Evolutionary conservation across 2,329 filamentous ascomycete genomes (phyloP).

Genomic region (Ceratocystis eucalypticola): DNA sequence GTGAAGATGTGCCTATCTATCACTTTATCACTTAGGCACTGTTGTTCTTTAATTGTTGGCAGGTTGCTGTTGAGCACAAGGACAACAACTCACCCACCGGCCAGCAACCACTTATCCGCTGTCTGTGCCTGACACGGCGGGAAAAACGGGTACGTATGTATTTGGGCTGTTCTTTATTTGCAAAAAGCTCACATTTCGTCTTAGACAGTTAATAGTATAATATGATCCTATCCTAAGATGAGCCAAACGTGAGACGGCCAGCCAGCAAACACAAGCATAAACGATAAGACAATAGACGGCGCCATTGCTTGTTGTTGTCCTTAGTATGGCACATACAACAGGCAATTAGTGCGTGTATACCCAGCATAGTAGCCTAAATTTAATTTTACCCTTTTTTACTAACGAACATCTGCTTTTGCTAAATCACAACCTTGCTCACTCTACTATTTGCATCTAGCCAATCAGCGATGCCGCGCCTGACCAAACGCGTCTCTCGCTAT

Average conservation of each 20-base stretch:
- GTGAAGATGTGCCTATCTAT: not conserved
- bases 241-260: not conserved
- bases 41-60: not conserved
- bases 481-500: not conserved
- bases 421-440: not conserved
- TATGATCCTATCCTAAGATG: not conserved
- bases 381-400: not conserved
- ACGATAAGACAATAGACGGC: too few species aligned
- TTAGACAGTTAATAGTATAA: not conserved
- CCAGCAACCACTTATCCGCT: not conserved
- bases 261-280: not conserved
- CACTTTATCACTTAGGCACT: too few species aligned
- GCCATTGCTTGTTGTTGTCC: too few species aligned
- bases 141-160: not conserved
- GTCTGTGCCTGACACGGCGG: not conserved
- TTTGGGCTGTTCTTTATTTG: not conserved
- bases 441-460: not conserved
- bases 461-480: conserved; percentile 7
- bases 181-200: not conserved
- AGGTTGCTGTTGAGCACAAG: not conserved
- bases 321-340: not conserved
- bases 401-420: not conserved
- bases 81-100: not conserved
- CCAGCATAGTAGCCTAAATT: not conserved
- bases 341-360: not conserved